A percentile compares a stretch with the other conserved stretches of the same genome.
Evolutionary conservation across 305 asterid genomes (phyloP).

Genomic region (Plantago coronopus): DNA sequence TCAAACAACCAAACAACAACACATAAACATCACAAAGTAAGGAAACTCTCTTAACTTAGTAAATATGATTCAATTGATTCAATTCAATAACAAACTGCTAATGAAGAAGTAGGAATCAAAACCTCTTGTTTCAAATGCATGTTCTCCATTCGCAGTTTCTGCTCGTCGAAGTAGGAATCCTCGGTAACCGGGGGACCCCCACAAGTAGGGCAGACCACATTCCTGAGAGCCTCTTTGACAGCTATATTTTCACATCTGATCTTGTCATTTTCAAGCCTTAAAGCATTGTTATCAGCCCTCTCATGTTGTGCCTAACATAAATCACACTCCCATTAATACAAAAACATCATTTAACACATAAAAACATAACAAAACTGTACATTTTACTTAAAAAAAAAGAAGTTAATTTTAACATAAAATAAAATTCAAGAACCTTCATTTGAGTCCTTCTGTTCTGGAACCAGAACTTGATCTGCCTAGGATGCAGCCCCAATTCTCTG

Average conservation of each 20-base stretch:
- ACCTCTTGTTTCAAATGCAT: conserved; percentile 91
- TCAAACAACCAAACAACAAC: conserved; percentile 5
- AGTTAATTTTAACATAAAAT: no score
- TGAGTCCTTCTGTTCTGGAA: conserved; percentile 95
- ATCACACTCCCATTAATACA: background rate
- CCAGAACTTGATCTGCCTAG: conserved; percentile 96
- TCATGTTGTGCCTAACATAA: conserved; percentile 83
- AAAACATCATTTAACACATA: background rate
- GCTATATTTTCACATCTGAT: conserved; percentile 87
- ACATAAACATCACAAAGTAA: background rate
- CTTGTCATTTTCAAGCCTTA: conserved; percentile 77
- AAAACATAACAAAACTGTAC: no score
- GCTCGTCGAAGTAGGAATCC: conserved; percentile 83
- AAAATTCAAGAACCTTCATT: conserved; percentile 57
- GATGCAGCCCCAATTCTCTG: conserved; percentile 80
- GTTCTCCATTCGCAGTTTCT: conserved; percentile 69
- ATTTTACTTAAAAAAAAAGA: background rate
- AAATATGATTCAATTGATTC: no score
- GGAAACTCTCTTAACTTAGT: background rate
- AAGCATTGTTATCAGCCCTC: conserved; percentile 72
- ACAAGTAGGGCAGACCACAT: conserved; percentile 84
- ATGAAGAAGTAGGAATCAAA: background rate
- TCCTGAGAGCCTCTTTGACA: conserved; percentile 78
- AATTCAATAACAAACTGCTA: no score
- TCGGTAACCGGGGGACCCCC: conserved; percentile 87